These are phyloP conservation scores for Sarocladiaceae sp. DNA, from an alignment of 2,329 filamentous ascomycete genomes.

Conservation along the genomic window DNA sequence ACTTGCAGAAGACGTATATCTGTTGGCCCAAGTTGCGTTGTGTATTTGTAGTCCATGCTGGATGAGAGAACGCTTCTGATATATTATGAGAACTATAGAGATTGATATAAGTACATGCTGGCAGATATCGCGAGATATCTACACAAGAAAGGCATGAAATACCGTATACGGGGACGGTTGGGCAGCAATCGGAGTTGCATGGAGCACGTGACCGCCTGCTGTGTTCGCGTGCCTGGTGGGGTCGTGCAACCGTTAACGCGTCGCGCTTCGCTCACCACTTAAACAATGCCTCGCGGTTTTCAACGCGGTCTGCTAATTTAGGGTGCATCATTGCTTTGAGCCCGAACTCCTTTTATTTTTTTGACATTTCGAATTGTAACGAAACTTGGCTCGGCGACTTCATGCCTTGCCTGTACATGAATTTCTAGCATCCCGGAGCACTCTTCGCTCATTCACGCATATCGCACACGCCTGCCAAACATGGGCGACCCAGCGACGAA, in stretches of 20 bases:
- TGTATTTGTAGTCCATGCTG: too few species aligned
- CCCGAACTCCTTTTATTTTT: too few species aligned
- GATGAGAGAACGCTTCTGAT: too few species aligned
- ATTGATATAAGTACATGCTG: too few species aligned
- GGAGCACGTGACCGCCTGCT: constrained; percentile 31
- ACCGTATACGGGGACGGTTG: too few species aligned
- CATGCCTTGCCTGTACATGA: background rate
- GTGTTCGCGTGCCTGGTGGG: constrained; percentile 24
- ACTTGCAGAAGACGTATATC: too few species aligned
- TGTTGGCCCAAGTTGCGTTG: too few species aligned
- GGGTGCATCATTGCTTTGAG: background rate
- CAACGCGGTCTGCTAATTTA: background rate
- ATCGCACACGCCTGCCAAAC: background rate
- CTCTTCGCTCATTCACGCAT: background rate
- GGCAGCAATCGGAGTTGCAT: background rate
- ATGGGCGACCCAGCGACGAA: constrained; percentile 23
- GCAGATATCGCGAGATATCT: too few species aligned
- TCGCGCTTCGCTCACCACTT: constrained; percentile 3
- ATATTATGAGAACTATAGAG: too few species aligned
- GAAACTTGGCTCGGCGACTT: too few species aligned
- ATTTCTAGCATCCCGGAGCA: background rate
- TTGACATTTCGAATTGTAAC: too few species aligned
- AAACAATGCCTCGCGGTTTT: background rate
- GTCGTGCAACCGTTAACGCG: constrained; percentile 1
- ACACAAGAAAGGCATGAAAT: too few species aligned